phyloP scores from a whole-genome alignment of 805 yeast species.

The Zygoascus flipseniorum region DNA sequence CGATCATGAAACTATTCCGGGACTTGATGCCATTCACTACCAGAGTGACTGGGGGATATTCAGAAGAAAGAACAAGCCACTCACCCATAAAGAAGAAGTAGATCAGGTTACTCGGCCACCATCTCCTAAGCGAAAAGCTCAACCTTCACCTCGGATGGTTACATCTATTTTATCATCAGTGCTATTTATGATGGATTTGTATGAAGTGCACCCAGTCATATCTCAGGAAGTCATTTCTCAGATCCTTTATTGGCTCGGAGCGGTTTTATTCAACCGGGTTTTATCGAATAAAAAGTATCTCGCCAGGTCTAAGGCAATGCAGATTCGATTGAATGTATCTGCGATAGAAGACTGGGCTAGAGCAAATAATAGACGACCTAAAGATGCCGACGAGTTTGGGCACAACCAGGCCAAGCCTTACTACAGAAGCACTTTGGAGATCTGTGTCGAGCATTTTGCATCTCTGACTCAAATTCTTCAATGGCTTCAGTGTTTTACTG shows the following conservation, averaged over 20 bases:
- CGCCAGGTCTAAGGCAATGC: conserved; percentile 80
- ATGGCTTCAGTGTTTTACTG: conserved; percentile 82
- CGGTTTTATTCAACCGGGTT: conserved; percentile 64
- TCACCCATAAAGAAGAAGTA: conserved; percentile 62
- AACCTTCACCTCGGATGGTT: conserved; percentile 81
- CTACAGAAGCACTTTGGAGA: conserved; percentile 53
- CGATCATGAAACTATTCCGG: conserved; percentile 76
- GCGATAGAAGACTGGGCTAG: conserved; percentile 91
- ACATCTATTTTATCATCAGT: conserved; percentile 85
- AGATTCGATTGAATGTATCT: conserved; percentile 77
- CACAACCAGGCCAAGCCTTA: conserved; percentile 16
- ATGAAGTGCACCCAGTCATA: conserved; percentile 70
- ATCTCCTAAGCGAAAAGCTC: conserved; percentile 63
- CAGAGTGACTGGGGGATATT: conserved; percentile 65
- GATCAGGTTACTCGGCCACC: conserved; percentile 79
- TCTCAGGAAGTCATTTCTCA: conserved; percentile 70
- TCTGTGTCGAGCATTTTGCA: conserved; percentile 58
- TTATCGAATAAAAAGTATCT: conserved; percentile 59
- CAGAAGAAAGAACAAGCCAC: conserved; percentile 39
- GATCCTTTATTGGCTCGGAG: conserved; percentile 70
- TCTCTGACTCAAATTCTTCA: conserved; percentile 76
- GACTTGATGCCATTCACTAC: conserved; percentile 64
- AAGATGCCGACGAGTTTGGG: conserved; percentile 22
- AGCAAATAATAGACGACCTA: conserved; percentile 47
- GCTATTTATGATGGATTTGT: conserved; percentile 73